These are phyloP conservation scores for Fusarium graminum DNA, from an alignment of 2,329 filamentous ascomycete genomes.

Conservation along the genomic window DNA sequence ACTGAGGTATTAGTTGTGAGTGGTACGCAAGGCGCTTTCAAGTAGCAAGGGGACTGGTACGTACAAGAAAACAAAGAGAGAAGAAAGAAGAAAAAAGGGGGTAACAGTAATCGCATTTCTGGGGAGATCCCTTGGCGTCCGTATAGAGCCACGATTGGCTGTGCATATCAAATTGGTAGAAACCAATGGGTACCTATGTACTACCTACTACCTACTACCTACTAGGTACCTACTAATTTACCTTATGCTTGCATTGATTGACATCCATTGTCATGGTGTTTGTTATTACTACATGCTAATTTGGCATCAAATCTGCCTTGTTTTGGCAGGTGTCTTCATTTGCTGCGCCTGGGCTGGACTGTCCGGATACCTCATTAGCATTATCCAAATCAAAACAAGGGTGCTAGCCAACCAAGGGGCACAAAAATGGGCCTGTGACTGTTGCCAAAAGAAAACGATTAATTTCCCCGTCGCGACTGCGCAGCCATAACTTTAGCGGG, in stretches of 20 bases:
- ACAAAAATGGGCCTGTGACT: conserved; percentile 17
- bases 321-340: conserved; percentile 30
- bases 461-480: conserved; percentile 33
- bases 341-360: conserved; percentile 9
- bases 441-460: conserved; percentile 18
- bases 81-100: conserved; percentile 29
- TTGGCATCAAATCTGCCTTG: conserved; percentile 24
- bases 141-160: conserved; percentile 6
- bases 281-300: conserved; percentile 2
- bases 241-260: conserved; percentile 10
- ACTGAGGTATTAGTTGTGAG: conserved; percentile 5
- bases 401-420: conserved; percentile 21
- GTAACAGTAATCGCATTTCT: conserved; percentile 37
- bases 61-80: conserved; percentile 25
- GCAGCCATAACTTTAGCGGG: conserved; percentile 14
- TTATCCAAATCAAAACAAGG: conserved; percentile 32
- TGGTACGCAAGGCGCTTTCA: conserved; percentile 30
- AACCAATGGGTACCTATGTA: background rate
- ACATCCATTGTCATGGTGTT: background rate
- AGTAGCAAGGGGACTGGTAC: conserved; percentile 23
- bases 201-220: no score
- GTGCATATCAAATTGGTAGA: background rate
- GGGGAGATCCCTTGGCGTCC: conserved; percentile 13
- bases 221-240: no score
- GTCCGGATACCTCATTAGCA: conserved; percentile 2